phyloP scores from a whole-genome alignment of 305 asterid species.

The Fraxinus latifolia region DNA sequence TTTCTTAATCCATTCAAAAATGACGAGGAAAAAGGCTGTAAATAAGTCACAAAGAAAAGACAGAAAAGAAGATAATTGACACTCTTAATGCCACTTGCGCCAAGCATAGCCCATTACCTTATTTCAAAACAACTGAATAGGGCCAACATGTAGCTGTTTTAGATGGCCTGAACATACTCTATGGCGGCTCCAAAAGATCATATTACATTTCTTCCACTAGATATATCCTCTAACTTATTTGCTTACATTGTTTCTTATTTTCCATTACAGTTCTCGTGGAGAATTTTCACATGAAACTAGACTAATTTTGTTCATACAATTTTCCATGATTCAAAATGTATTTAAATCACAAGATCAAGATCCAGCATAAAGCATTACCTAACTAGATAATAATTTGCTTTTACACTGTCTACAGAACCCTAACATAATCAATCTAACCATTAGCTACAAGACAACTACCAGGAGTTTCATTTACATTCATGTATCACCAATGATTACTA shows the following conservation, averaged over 20 bases:
- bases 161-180: background rate
- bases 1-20: background rate
- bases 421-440: background rate
- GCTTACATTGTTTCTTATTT: background rate
- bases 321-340: background rate
- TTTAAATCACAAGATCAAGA: background rate
- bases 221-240: background rate
- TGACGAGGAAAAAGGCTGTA: background rate
- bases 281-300: background rate
- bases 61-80: background rate
- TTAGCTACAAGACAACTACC: background rate
- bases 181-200: background rate
- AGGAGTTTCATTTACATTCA: background rate
- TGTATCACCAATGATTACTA: background rate
- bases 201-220: background rate
- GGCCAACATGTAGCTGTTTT: background rate
- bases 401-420: background rate
- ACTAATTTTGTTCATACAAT: background rate
- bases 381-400: background rate
- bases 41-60: background rate
- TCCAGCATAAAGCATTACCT: background rate
- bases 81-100: background rate
- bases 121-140: background rate
- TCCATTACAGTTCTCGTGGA: background rate
- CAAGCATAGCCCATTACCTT: background rate